phyloP scores from a whole-genome alignment of 768 basidiomycete species.

The Serpula lacrymans region DNA sequence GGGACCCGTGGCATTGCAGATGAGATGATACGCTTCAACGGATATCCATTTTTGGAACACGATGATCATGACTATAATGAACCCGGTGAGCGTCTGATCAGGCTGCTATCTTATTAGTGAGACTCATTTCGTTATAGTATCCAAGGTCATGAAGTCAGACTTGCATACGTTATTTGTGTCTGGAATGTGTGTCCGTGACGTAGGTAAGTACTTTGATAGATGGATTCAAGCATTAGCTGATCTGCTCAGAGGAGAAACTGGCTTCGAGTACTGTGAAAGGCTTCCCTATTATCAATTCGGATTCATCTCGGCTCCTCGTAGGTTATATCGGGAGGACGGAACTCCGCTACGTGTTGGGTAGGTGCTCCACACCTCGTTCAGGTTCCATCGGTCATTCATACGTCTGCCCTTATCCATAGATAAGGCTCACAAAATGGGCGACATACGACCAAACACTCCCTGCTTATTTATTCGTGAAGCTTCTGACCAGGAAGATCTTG shows the following conservation, averaged over 20 bases:
- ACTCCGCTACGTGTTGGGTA: constrained; percentile 82
- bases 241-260: constrained; percentile 60
- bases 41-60: constrained; percentile 95
- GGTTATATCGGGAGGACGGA: constrained; percentile 91
- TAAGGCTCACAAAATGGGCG: constrained; percentile 61
- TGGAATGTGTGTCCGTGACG: constrained; percentile 72
- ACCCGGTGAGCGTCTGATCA: constrained; percentile 55
- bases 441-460: constrained; percentile 57
- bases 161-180: constrained; percentile 67
- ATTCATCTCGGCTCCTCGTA: constrained; percentile 56
- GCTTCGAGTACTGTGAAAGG: constrained; percentile 78
- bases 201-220: constrained; percentile 55
- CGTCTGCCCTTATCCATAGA: constrained; percentile 43
- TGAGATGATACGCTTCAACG: constrained; percentile 95
- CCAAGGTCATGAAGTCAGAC: constrained; percentile 86
- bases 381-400: background rate
- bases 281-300: constrained; percentile 80
- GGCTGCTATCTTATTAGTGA: background rate
- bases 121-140: constrained; percentile 47
- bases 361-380: constrained; percentile 5
- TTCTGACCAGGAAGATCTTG: constrained; percentile 51
- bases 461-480: constrained; percentile 63
- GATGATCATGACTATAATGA: constrained; percentile 92
- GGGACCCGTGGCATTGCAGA: constrained; percentile 95
- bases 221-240: constrained; percentile 5